phyloP scores from a whole-genome alignment of 108 stramenopile species.

The Parietichytrium sp. region DNA sequence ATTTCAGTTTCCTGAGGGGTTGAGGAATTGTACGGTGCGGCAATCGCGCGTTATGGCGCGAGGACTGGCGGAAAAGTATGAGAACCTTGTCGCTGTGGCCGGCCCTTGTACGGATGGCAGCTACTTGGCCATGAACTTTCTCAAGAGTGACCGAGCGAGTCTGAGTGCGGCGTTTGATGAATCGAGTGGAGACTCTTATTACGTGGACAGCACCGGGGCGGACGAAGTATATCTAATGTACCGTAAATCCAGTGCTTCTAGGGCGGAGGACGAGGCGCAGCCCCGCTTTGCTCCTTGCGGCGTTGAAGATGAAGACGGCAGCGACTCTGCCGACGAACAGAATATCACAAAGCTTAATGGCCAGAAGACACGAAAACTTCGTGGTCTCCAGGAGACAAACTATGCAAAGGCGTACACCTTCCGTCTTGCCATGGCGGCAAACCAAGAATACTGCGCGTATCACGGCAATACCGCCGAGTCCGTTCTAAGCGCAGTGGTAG shows the following conservation, averaged over 20 bases:
- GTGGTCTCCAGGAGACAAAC: too few relatives aligned
- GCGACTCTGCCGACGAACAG: not conserved
- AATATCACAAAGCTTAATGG: not conserved
- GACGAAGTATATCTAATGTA: slow-evolving; percentile 3
- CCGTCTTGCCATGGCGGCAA: slow-evolving; percentile 11
- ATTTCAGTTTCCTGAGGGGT: too few relatives aligned
- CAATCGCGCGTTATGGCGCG: not conserved
- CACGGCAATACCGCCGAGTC: not conserved
- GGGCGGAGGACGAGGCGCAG: not conserved
- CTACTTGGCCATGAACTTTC: not conserved
- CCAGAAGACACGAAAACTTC: not conserved
- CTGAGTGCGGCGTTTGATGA: not conserved
- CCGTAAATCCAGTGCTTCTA: not conserved
- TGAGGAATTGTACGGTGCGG: not conserved
- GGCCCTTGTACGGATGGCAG: not conserved
- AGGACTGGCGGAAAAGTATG: not conserved
- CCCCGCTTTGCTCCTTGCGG: not conserved
- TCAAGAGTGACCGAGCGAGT: not conserved
- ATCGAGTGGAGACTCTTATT: not conserved
- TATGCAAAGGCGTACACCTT: not conserved
- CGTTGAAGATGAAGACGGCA: not conserved
- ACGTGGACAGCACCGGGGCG: not conserved
- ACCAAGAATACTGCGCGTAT: not conserved
- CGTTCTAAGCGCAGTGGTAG: not conserved
- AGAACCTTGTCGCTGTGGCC: not conserved